phyloP scores from a whole-genome alignment of 116 monocot genomes.

The Dioscorea cayenensis region DNA sequence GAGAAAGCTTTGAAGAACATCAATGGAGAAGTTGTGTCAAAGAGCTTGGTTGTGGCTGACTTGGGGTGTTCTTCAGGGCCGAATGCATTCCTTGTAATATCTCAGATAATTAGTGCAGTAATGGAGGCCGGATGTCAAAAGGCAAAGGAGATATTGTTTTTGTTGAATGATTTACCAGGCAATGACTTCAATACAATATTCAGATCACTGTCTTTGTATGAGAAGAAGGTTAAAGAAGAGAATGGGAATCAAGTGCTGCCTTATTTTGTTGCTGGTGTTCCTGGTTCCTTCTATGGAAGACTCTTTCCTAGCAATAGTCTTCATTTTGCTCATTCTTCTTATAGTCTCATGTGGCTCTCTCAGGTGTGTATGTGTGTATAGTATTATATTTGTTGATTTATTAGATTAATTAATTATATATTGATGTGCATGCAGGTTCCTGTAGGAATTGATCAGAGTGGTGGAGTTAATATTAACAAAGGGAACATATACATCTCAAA shows the following conservation, averaged over 20 bases:
- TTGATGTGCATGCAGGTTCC: constrained; percentile 1
- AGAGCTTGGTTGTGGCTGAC: constrained; percentile 22
- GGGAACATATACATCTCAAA: constrained; percentile 5
- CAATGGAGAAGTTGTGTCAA: not conserved
- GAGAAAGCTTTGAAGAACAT: constrained; percentile 14
- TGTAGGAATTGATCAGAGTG: not conserved
- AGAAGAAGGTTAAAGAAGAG: not conserved
- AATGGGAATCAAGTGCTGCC: not conserved
- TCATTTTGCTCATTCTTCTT: constrained; percentile 32
- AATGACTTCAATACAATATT: constrained; percentile 43
- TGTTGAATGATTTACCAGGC: constrained; percentile 28
- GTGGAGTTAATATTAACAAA: constrained; percentile 6
- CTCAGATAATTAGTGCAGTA: constrained; percentile 4
- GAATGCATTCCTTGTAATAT: constrained; percentile 16
- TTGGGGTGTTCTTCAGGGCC: constrained; percentile 36
- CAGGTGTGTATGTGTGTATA: not conserved
- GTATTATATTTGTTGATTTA: not conserved
- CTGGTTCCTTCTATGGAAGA: constrained; percentile 35
- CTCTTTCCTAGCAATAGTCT: constrained; percentile 19
- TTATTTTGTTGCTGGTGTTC: constrained; percentile 16
- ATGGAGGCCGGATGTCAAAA: not conserved
- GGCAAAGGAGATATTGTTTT: not conserved
- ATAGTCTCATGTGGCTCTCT: constrained; percentile 26
- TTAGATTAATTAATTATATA: not conserved
- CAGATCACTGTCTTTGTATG: not conserved